These are phyloP conservation scores for Theileria parva DNA, from an alignment of 169 alveolate genomes.

Conservation along the genomic window DNA sequence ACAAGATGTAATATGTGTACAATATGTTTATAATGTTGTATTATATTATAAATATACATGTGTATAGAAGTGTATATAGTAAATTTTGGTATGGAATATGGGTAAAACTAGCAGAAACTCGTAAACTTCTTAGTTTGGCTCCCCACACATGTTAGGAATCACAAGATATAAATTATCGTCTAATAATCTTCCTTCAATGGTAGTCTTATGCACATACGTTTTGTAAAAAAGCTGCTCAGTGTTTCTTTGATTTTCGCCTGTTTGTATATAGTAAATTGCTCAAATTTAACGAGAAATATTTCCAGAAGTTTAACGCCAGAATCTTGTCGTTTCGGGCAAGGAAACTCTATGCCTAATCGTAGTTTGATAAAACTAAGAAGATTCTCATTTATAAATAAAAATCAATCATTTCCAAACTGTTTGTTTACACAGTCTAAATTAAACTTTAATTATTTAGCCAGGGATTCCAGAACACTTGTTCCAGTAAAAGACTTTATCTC, in stretches of 20 bases:
- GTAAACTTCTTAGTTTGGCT: background rate
- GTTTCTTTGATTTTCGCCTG: background rate
- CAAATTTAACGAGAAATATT: background rate
- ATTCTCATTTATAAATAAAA: background rate
- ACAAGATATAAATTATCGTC: constrained; percentile 5
- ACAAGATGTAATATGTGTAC: background rate
- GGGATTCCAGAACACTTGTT: background rate
- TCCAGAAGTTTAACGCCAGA: background rate
- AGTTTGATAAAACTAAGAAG: background rate
- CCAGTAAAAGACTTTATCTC: background rate
- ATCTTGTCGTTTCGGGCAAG: background rate
- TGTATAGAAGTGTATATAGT: background rate
- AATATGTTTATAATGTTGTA: background rate
- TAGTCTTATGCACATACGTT: constrained; percentile 10
- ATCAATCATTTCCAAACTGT: background rate
- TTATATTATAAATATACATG: background rate
- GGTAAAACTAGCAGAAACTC: background rate
- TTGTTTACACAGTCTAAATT: background rate
- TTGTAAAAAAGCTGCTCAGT: background rate
- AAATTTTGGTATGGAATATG: background rate
- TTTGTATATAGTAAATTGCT: background rate
- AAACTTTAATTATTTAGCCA: background rate
- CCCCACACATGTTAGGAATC: constrained; percentile 2
- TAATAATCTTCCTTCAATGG: background rate
- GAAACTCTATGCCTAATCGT: constrained; percentile 7